These are phyloP conservation scores for Porphyrellus cyaneotinctus DNA, from an alignment of 768 basidiomycete genomes.

Conservation along the genomic window DNA sequence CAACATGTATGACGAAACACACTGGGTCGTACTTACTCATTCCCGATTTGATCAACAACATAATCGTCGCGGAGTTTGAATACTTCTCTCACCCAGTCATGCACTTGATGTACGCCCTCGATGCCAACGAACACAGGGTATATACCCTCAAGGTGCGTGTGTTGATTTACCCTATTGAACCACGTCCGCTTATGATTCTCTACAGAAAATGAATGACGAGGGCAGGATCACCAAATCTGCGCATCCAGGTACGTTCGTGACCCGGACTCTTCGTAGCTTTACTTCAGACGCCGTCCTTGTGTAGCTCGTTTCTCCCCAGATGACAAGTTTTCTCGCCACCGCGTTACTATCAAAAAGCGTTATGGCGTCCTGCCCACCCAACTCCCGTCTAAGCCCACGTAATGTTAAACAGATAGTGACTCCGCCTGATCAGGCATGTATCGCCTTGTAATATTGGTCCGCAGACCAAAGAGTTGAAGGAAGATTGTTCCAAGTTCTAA, in stretches of 20 bases:
- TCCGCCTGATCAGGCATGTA: background rate
- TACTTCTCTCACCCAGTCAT: slow-evolving; percentile 42
- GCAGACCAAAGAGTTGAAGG: no score
- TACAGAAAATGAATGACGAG: slow-evolving; percentile 76
- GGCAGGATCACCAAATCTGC: slow-evolving; percentile 92
- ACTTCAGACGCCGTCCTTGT: background rate
- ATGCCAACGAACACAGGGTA: slow-evolving; percentile 70
- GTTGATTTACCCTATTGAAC: background rate
- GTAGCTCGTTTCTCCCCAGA: slow-evolving; percentile 97
- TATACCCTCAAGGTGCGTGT: slow-evolving; percentile 89
- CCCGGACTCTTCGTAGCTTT: background rate
- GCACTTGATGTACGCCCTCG: slow-evolving; percentile 96
- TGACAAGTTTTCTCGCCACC: slow-evolving; percentile 97
- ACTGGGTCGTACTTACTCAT: no score
- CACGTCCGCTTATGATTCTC: background rate
- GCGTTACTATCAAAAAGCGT: slow-evolving; percentile 95
- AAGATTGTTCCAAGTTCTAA: no score
- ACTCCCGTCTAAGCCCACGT: slow-evolving; percentile 84
- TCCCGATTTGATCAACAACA: background rate
- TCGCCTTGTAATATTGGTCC: no score
- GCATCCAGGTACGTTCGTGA: slow-evolving; percentile 73
- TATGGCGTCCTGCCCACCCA: slow-evolving; percentile 87
- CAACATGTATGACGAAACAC: no score
- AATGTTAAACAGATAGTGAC: slow-evolving; percentile 26
- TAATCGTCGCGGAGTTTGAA: slow-evolving; percentile 16